Base-by-base conservation (phyloP, 495 filamentous ascomycete species). In the Penicillium goetzii region DNA sequence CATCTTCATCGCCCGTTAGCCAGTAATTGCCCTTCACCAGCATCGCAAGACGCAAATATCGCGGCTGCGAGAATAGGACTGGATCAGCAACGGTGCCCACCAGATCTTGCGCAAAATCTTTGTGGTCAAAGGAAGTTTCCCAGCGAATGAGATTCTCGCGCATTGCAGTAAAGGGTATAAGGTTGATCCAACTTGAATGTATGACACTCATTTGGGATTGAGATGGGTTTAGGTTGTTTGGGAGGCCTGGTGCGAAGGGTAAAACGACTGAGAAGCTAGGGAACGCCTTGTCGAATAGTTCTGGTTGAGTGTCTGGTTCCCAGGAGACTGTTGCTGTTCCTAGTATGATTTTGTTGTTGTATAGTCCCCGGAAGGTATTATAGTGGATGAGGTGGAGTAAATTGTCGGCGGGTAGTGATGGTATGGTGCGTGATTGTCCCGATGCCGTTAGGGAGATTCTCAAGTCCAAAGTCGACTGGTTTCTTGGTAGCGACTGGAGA, bases 131-230 rank as follows among this genome's bases (percentile, higher is more conserved):
- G 0, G 14, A 26, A 4, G n/a, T 36, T 41, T 72, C 63, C 38
- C 50, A 65, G 1, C 53, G 52, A 4, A 69, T 72, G 9, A 72
- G 56, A 36, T 69, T 72, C 14, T 72, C 66, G 2, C 69, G 61
- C 38, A 72, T 59, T 0, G 34, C 25, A 3, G 64, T 58, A 30
- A 72, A 69, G 0, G 69, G 69, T 8, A 72, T 9, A 0, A 63
- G 5, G 26, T 67, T 65, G 33, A 72, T 63, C 69, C 67, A 72
- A 0, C 47, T 60, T 1, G 67, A 63, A 45, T 72, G 69, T 10
- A 40, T 21, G 15, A 43, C 33, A 10, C 26, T 63, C 58, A 15
- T 40, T 6, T 40, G 36, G 12, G 36, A 40, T 40, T 40, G 10
- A 12, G 36, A 40, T 15, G 36, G 36, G 36, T 5, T 40, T 5